Evolutionary conservation across 179 eudicot species (phyloP).

Genomic region (Camellia oleifera): DNA sequence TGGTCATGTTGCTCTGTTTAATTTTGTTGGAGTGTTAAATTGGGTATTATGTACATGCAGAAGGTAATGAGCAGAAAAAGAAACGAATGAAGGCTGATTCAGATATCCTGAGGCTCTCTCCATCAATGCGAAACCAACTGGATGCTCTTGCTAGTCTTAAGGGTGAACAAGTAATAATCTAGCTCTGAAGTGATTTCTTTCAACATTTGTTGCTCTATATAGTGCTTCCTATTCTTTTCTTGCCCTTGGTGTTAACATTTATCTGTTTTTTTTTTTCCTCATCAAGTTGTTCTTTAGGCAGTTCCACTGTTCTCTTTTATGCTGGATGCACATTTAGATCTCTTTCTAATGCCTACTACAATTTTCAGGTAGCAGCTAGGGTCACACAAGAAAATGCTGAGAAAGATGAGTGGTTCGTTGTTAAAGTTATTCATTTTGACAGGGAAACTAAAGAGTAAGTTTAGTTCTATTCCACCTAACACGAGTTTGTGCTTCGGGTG

Average conservation of each 20-base stretch:
- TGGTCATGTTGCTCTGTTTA: slow-evolving; percentile 1
- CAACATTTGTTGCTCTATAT: neutral
- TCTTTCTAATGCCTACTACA: neutral
- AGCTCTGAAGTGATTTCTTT: slow-evolving; percentile 8
- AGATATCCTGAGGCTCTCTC: slow-evolving; percentile 61
- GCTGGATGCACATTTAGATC: slow-evolving; percentile 6
- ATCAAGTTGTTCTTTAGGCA: neutral
- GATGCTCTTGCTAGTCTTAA: slow-evolving; percentile 75
- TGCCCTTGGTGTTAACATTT: neutral
- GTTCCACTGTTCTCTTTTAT: neutral
- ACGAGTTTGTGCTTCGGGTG: neutral
- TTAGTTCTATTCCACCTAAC: slow-evolving; percentile 3
- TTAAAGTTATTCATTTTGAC: slow-evolving; percentile 90
- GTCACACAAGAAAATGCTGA: slow-evolving; percentile 70
- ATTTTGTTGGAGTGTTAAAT: neutral
- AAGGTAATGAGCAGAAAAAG: slow-evolving; percentile 87
- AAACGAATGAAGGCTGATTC: slow-evolving; percentile 76
- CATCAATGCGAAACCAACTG: slow-evolving; percentile 70
- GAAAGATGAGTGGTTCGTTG: slow-evolving; percentile 95
- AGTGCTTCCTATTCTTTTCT: neutral
- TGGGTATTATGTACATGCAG: slow-evolving; percentile 36
- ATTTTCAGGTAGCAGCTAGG: slow-evolving; percentile 87
- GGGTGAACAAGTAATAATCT: slow-evolving; percentile 84
- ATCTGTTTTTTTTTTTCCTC: neutral
- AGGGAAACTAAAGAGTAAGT: slow-evolving; percentile 84